Evolutionary conservation across 768 basidiomycete genomes (phyloP), one percentile per base, ranked within the genome.

Genomic region (Hypsizygus marmoreus): DNA sequence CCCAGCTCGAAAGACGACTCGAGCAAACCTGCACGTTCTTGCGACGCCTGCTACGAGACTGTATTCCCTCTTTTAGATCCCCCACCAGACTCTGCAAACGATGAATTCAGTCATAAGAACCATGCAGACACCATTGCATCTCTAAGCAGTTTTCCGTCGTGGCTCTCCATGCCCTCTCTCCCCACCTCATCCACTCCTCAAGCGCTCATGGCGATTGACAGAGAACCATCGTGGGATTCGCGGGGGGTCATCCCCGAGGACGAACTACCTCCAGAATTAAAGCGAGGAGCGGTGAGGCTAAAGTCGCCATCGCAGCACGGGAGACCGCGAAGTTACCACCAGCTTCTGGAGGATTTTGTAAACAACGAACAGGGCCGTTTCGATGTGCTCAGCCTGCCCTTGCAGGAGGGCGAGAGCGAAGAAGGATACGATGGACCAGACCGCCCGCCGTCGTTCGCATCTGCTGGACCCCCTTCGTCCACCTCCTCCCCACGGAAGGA

Each of bases 41-140:
- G 93, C 62, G 84, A 90, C 44, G 77, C 85, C 1, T 95, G 93
- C 65, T 95, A 86, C 57, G 88, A 91, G 51, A 79, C 85, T 10
- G 86, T 94, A 13, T 95, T 95, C 54, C 91, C 91, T 0, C 45
- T 87, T 2, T 57, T 86, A 26, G 66, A 75, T 14, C 51, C 59
- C 8, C 55, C 56, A 14, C 37, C 57, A 10, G 58, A 58, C 4
- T 34, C 45, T 10, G 43, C 40, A 26, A 20, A 4, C 11, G 55
- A 54, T 19, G 40, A 40, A 39, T 40, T 37, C 19, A 43, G 36
- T 7, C 49, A 50, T 30, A 20, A 48, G 37, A 42, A 47, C 28
- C 54, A 60, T 40, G 34, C 58, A 23, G 70, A 73, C 54, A 74
- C 79, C 0, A 71, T 77, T 35, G 66, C 75, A 4, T 78, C 82